Conservation (phyloP, 2,329 filamentous ascomycete species). For the Metarhizium sp. region DNA sequence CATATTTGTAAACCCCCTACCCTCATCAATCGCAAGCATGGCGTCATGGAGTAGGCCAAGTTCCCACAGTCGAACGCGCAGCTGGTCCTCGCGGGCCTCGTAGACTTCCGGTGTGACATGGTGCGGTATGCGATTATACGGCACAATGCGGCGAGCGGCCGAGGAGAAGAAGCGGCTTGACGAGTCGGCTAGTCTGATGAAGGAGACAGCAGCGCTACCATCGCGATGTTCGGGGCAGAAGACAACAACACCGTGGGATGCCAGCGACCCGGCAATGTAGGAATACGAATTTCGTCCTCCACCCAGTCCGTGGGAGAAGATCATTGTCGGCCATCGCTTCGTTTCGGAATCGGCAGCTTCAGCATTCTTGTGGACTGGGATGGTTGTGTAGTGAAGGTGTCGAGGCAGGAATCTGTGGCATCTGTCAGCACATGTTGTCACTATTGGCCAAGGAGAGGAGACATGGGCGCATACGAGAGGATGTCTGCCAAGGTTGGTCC, state of each 20-base stretch:
- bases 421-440: neutral
- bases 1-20: conserved; percentile 39
- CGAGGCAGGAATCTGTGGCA: conserved; percentile 52
- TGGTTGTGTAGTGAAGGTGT: conserved; percentile 62
- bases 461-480: conserved; percentile 41
- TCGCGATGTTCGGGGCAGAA: conserved; percentile 78
- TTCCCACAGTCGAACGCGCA: conserved; percentile 72
- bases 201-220: conserved; percentile 66
- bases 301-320: conserved; percentile 81
- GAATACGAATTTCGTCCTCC: conserved; percentile 78
- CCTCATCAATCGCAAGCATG: conserved; percentile 55
- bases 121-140: conserved; percentile 50
- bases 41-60: conserved; percentile 62
- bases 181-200: conserved; percentile 54
- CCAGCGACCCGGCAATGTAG: conserved; percentile 68
- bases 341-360: conserved; percentile 41
- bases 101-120: conserved; percentile 56
- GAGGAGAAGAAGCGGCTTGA: conserved; percentile 21
- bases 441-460: too few species aligned
- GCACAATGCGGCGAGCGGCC: conserved; percentile 23
- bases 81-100: conserved; percentile 57
- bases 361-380: conserved; percentile 66
- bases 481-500: conserved; percentile 47
- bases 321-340: conserved; percentile 65
- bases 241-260: conserved; percentile 73